These are phyloP conservation scores for Gracilaria caudata DNA, from an alignment of 23 red algal genomes.

Conservation along the genomic window DNA sequence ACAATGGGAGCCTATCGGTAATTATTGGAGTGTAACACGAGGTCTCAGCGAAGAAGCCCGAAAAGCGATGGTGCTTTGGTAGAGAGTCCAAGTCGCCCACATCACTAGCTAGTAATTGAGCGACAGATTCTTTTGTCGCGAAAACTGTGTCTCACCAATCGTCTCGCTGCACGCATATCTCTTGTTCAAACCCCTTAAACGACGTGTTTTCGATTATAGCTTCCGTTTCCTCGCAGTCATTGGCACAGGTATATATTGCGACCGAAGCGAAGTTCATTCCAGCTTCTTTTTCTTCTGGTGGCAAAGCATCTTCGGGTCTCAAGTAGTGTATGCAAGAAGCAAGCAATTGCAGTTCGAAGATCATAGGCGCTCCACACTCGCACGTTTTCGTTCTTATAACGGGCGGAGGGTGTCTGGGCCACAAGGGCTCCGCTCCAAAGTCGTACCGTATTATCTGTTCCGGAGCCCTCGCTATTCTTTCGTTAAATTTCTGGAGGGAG, in stretches of 20 bases:
- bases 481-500: constrained; percentile 25
- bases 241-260: constrained; percentile 55
- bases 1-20: constrained; percentile 60
- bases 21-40: constrained; percentile 54
- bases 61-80: constrained; percentile 32
- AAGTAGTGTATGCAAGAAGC: constrained; percentile 63
- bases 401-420: constrained; percentile 41
- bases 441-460: constrained; percentile 59
- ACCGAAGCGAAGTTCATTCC: constrained; percentile 60
- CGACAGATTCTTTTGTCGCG: background rate
- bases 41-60: constrained; percentile 27
- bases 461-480: constrained; percentile 55
- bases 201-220: background rate
- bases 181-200: constrained; percentile 38
- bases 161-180: constrained; percentile 31
- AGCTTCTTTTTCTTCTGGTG: constrained; percentile 45
- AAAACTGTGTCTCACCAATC: constrained; percentile 19
- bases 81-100: background rate
- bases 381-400: constrained; percentile 13
- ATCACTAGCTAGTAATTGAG: background rate
- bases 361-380: constrained; percentile 34
- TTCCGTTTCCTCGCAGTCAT: constrained; percentile 35
- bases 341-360: constrained; percentile 70
- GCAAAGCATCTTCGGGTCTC: constrained; percentile 34
- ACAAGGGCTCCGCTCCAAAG: constrained; percentile 39